Evolutionary conservation across 2,329 filamentous ascomycete species (phyloP).

Genomic region (Ophiosphaerella korrae): DNA sequence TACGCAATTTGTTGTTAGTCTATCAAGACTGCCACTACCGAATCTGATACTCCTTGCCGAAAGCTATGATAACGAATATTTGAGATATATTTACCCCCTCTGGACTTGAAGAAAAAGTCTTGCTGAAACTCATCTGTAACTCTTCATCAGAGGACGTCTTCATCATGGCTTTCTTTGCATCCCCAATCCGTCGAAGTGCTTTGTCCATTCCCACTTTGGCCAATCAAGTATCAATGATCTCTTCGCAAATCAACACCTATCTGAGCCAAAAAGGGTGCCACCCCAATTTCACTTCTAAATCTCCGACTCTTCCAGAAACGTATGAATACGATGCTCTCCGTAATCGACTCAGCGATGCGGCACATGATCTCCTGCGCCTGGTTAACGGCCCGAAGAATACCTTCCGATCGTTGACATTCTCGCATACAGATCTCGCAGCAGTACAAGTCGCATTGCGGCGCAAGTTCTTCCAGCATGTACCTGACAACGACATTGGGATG

Average conservation of each 20-base stretch:
- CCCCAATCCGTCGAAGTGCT: background rate
- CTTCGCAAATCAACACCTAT: background rate
- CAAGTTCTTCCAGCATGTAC: slow-evolving; percentile 11
- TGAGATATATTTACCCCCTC: no score
- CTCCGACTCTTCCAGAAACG: slow-evolving; percentile 3
- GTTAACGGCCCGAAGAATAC: slow-evolving; percentile 11
- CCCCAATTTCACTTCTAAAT: slow-evolving; percentile 5
- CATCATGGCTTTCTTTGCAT: background rate
- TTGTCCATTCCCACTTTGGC: background rate
- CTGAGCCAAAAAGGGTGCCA: background rate
- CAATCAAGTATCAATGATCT: background rate
- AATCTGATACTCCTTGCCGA: no score
- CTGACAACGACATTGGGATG: slow-evolving; percentile 1
- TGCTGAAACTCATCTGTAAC: no score
- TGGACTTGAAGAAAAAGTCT: no score
- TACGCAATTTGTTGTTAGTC: no score
- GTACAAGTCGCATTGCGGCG: slow-evolving; percentile 11
- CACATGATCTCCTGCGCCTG: slow-evolving; percentile 9
- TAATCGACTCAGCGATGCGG: slow-evolving; percentile 10
- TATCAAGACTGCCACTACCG: no score
- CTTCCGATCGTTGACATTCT: slow-evolving; percentile 4
- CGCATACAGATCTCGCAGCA: slow-evolving; percentile 11
- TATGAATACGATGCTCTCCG: slow-evolving; percentile 8
- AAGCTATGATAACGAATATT: no score
- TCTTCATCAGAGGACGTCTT: no score